Base-by-base conservation (phyloP, 768 basidiomycete species). In the Mycena sanguinolenta region DNA sequence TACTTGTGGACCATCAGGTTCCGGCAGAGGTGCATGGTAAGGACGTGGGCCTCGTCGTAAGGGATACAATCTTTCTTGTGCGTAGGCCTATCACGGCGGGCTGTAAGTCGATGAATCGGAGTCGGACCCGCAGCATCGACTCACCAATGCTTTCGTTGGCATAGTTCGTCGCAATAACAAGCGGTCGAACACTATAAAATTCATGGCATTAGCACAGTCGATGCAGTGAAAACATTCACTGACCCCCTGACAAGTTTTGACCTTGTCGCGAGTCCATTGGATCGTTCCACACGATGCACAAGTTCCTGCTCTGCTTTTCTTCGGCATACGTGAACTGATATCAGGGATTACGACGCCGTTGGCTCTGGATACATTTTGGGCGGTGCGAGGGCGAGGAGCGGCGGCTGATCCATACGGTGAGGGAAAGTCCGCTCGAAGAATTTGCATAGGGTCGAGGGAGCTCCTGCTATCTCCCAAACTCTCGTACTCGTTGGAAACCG, bases 111-210 rank as follows among this genome's bases (percentile, higher is more conserved):
- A n/a, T n/a, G n/a, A n/a, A n/a, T n/a, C n/a, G n/a, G n/a, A n/a
- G n/a, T n/a, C n/a, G n/a, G n/a, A n/a, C n/a, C n/a, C n/a, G n/a
- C n/a, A n/a, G n/a, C n/a, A n/a, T 49, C n/a, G 50, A n/a, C 4
- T 46, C 42, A 13, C 52, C 63, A 64, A 64, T 38, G 52, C 6
- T 55, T 64, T 9, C 63, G 63, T 39, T 64, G 63, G 42, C 53
- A 64, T 5, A 36, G 25, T 39, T 28, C 63, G n/a, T 55, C 27
- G 30, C 63, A 64, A 55, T 64, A 64, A 21, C 27, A 17, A 0
- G 52, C 52, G 12, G 38, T 54, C 1, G 4, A 17, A 38, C 62
- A 64, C 53, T 64, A 28, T 3, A 53, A 38, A 39, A 53, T 39
- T 8, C n/a, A 53, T 19, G 17, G n/a, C 5, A 19, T 54, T 38